Conservation (phyloP, 257 asterid species). For the Capsicum pubescens region DNA sequence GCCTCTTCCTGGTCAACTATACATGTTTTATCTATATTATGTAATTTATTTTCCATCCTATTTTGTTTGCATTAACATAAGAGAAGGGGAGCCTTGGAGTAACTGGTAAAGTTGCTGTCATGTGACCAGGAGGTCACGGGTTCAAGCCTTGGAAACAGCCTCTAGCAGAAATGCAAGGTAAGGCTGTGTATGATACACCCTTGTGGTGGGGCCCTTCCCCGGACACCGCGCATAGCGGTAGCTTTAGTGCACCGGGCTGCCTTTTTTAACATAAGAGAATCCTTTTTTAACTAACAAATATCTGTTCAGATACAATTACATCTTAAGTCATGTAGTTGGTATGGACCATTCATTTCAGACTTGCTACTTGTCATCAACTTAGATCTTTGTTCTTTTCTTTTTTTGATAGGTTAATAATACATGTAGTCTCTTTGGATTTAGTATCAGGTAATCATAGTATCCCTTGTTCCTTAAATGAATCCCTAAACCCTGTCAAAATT, state of each 20-base stretch:
- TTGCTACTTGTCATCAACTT: not conserved
- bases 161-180: too few species aligned
- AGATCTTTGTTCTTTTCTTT: not conserved
- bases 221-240: too few species aligned
- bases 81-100: not conserved
- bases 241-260: too few species aligned
- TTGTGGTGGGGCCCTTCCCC: too few species aligned
- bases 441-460: not conserved
- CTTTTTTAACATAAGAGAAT: not conserved
- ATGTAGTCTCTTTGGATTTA: not conserved
- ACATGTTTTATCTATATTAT: not conserved
- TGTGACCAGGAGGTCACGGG: too few species aligned
- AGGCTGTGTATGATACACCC: too few species aligned
- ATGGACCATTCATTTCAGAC: constrained; percentile 19
- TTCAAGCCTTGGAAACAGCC: too few species aligned
- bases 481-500: not conserved
- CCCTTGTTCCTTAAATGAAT: constrained; percentile 21
- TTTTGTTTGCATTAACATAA: not conserved
- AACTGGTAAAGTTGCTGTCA: too few species aligned
- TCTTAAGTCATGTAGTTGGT: not conserved
- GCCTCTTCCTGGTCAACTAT: constrained; percentile 5
- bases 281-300: not conserved
- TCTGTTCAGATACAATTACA: not conserved
- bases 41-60: not conserved
- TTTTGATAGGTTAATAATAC: not conserved